Percentiles rank a stretch among this genome's conserved stretches.
Evolutionary conservation across 2,329 filamentous ascomycete genomes (phyloP).

Genomic region (Alternaria sp.): DNA sequence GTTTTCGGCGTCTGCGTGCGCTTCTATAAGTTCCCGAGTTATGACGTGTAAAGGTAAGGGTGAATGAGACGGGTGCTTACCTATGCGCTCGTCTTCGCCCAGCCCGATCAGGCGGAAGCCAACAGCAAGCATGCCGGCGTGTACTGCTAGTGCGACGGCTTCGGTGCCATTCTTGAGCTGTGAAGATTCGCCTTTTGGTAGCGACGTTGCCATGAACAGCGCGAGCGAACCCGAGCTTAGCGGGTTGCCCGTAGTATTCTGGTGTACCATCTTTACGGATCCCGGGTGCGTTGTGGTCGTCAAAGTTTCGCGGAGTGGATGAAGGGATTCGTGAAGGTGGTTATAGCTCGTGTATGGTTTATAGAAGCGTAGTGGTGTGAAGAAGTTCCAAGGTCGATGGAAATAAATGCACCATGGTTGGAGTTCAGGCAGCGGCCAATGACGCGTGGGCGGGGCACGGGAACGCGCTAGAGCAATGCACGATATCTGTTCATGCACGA

Average conservation of each 20-base stretch:
- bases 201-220: conserved; percentile 52
- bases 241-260: conserved; percentile 48
- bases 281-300: not conserved
- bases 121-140: conserved; percentile 80
- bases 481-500: conserved; percentile 14
- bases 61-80: conserved; percentile 53
- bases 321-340: not conserved
- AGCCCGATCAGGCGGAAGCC: conserved; percentile 84
- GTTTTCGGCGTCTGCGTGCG: conserved; percentile 62
- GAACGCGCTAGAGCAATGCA: conserved; percentile 20
- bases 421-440: conserved; percentile 13
- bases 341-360: not conserved
- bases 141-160: conserved; percentile 80
- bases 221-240: conserved; percentile 53
- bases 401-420: not conserved
- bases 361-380: not conserved
- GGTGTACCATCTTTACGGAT: conserved; percentile 30
- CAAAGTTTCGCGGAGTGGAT: not conserved
- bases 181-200: conserved; percentile 48
- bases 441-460: conserved; percentile 29
- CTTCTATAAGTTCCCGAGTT: conserved; percentile 53
- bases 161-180: conserved; percentile 75
- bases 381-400: not conserved
- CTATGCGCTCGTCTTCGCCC: conserved; percentile 78
- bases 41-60: conserved; percentile 14